phyloP scores from a whole-genome alignment of 129 eudicot species.

The Ambrosia artemisiifolia region DNA sequence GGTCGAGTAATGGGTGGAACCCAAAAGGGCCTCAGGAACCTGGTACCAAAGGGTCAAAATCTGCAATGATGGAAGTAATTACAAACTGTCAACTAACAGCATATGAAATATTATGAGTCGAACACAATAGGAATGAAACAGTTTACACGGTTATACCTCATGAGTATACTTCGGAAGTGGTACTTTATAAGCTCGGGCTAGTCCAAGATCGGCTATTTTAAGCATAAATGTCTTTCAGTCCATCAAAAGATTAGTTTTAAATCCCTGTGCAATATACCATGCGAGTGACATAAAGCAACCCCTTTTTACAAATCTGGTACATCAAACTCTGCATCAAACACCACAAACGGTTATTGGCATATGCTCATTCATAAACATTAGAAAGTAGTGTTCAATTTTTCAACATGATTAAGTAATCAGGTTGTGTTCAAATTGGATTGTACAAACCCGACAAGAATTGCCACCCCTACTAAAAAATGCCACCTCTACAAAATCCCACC shows the following conservation, averaged over 20 bases:
- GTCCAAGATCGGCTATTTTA: slow-evolving; percentile 89
- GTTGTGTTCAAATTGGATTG: too few relatives aligned
- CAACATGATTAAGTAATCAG: too few relatives aligned
- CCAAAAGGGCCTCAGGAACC: slow-evolving; percentile 95
- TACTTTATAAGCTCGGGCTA: slow-evolving; percentile 69
- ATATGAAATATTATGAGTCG: not conserved
- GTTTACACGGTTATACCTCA: slow-evolving; percentile 40
- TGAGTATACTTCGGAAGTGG: slow-evolving; percentile 88
- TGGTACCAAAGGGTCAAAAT: slow-evolving; percentile 94
- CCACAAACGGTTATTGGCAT: not conserved
- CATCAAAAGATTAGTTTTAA: slow-evolving; percentile 94
- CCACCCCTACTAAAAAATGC: too few relatives aligned
- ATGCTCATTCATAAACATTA: not conserved
- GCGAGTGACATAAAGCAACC: slow-evolving; percentile 84
- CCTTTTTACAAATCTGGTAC: slow-evolving; percentile 84
- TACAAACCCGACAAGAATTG: too few relatives aligned
- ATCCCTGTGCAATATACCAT: slow-evolving; percentile 81
- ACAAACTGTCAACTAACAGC: not conserved
- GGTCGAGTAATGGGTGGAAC: slow-evolving; percentile 85
- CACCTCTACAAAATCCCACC: too few relatives aligned
- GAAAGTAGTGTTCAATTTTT: too few relatives aligned
- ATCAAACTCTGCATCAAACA: slow-evolving; percentile 55
- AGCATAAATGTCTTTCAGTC: slow-evolving; percentile 65
- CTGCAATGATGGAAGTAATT: slow-evolving; percentile 33
- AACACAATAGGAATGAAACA: not conserved